Evolutionary conservation across 2,329 filamentous ascomycete genomes (phyloP).

Genomic region (Aspergillus sp.): DNA sequence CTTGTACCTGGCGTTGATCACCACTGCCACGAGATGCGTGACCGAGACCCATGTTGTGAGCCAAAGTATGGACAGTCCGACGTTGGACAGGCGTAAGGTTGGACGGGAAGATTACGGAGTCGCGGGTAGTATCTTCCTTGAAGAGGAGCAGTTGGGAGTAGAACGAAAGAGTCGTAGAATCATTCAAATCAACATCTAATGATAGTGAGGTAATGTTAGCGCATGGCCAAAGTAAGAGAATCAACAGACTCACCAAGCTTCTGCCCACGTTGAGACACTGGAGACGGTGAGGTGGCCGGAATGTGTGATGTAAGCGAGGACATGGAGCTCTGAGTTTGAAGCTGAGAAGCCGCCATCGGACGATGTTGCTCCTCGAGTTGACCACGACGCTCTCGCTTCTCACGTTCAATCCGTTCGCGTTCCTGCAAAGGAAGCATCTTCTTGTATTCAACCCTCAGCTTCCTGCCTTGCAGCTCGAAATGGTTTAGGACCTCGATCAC

Average conservation of each 20-base stretch:
- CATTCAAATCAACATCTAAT: slow-evolving; percentile 83
- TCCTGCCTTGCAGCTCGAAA: slow-evolving; percentile 91
- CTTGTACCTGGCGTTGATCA: slow-evolving; percentile 86
- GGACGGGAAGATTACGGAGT: slow-evolving; percentile 82
- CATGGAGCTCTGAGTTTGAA: slow-evolving; percentile 85
- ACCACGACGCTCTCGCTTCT: slow-evolving; percentile 93
- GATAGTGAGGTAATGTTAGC: neutral
- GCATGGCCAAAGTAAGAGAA: neutral
- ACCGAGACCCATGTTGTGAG: slow-evolving; percentile 90
- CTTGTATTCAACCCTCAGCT: slow-evolving; percentile 97
- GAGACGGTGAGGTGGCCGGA: slow-evolving; percentile 68
- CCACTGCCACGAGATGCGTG: slow-evolving; percentile 89
- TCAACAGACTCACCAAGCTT: slow-evolving; percentile 39
- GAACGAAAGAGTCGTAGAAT: slow-evolving; percentile 81
- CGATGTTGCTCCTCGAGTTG: slow-evolving; percentile 97
- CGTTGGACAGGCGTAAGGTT: slow-evolving; percentile 82
- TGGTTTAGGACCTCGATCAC: slow-evolving; percentile 96
- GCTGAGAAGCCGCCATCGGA: slow-evolving; percentile 64
- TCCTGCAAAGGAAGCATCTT: slow-evolving; percentile 98
- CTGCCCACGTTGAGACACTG: slow-evolving; percentile 61
- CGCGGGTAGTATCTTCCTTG: slow-evolving; percentile 76
- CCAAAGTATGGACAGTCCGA: slow-evolving; percentile 88
- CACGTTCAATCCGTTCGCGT: slow-evolving; percentile 91
- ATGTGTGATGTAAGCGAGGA: slow-evolving; percentile 73
- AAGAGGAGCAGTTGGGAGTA: slow-evolving; percentile 91